Conservation (phyloP, 73 alveolate genomes). For the Paramecium sexaurelia region DNA sequence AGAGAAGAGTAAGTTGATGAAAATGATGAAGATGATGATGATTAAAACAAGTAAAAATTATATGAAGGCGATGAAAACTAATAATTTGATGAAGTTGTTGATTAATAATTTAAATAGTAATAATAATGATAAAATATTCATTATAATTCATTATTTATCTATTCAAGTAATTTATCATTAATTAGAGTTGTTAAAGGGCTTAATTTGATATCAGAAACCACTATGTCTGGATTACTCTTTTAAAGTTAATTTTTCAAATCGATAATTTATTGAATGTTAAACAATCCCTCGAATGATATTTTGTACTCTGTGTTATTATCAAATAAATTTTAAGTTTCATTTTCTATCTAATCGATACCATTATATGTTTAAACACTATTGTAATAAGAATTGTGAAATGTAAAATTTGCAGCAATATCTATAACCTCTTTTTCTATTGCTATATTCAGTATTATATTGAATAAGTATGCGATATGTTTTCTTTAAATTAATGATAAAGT, state of each 20-base stretch:
- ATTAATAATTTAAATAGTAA: slow-evolving; percentile 8
- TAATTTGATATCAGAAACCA: slow-evolving; percentile 37
- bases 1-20: slow-evolving; percentile 87
- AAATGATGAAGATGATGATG: slow-evolving; percentile 68
- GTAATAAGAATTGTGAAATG: slow-evolving; percentile 7
- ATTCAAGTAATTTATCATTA: not conserved
- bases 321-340: not conserved
- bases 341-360: slow-evolving; percentile 3
- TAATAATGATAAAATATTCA: slow-evolving; percentile 4
- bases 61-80: slow-evolving; percentile 49
- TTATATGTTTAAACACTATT: slow-evolving; percentile 2
- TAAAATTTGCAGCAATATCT: slow-evolving; percentile 39
- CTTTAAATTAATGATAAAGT: not conserved
- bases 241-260: not conserved
- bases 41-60: slow-evolving; percentile 27
- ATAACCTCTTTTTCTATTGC: slow-evolving; percentile 37
- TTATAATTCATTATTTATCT: slow-evolving; percentile 27
- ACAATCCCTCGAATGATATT: slow-evolving; percentile 16
- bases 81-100: slow-evolving; percentile 23
- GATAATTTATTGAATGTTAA: not conserved
- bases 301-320: not conserved
- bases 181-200: slow-evolving; percentile 38
- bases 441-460: not conserved
- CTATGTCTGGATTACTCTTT: not conserved
- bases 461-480: not conserved